Base-by-base conservation (phyloP, 225 moss, liverwort and hornwort species). In the Anthoceros angustus region DNA sequence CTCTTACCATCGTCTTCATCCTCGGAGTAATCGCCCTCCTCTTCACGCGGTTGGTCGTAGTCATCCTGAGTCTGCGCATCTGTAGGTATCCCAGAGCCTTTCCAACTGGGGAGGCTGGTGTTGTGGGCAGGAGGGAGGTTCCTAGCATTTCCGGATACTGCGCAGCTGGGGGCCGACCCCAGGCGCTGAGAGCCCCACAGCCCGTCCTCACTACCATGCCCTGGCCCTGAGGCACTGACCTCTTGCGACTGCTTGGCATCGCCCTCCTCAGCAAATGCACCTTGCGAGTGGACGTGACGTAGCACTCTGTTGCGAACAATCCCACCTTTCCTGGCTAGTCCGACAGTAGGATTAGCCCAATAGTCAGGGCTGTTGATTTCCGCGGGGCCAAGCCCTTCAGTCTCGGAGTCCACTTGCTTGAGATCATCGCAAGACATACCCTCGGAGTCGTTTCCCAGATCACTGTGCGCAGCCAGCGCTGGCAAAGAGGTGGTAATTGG, bases 391-490 rank as follows among this genome's bases (percentile, higher is more conserved):
- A 12, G 55, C 6, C 8, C 55, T 18, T 55, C 55, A 55, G 10
- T 23, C 18, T 55, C 55, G n/a, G 55, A 55, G 55, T 55, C 55
- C 23, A 23, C 55, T 15, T 55, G n/a, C 55, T 55, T 55, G 16
- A 15, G 6, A 55, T 55, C 18, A 9, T 23, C 14, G 23, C 55
- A 55, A 7, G 55, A 55, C 55, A 55, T 23, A 23, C 55, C 55
- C 55, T 55, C 55, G 55, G 55, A 55, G 55, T 55, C 55, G 55
- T 55, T 55, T 55, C 55, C 55, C 55, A 55, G 32, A 32, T 32
- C 4, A 32, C 32, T 32, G 32, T 32, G 2, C 32, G 4, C 32
- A 32, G 32, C 23, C 6, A 55, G n/a, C 55, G 55, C n/a, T 15
- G 23, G 55, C 7, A 6, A 15, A 20, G 55, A 7, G 14, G n/a